Conservation (phyloP, 164 flowering plant genomes). For the Houttuynia cordata region DNA sequence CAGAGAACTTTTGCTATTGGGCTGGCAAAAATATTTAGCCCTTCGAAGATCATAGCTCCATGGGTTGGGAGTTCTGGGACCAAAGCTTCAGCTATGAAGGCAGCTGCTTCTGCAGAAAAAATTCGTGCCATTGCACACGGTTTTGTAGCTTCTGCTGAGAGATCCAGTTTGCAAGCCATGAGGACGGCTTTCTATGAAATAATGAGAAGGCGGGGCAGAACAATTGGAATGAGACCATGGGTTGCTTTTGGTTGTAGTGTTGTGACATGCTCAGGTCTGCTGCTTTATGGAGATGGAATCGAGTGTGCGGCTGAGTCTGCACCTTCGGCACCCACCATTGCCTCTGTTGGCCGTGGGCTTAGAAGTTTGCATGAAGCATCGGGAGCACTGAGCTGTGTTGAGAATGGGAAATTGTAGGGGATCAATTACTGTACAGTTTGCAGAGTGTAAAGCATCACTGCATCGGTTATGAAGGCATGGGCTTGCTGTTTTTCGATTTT, state of each 20-base stretch:
- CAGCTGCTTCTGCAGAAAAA: slow-evolving; percentile 64
- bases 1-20: slow-evolving; percentile 46
- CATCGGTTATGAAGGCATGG: slow-evolving; percentile 8
- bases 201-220: slow-evolving; percentile 56
- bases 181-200: slow-evolving; percentile 86
- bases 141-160: slow-evolving; percentile 67
- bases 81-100: slow-evolving; percentile 48
- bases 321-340: slow-evolving; percentile 72
- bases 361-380: slow-evolving; percentile 59
- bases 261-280: slow-evolving; percentile 62
- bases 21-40: slow-evolving; percentile 38
- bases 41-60: slow-evolving; percentile 50
- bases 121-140: slow-evolving; percentile 61
- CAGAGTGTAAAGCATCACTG: slow-evolving; percentile 34
- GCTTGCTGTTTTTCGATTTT: background rate
- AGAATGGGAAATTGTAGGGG: slow-evolving; percentile 41
- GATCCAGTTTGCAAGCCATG: slow-evolving; percentile 78
- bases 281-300: slow-evolving; percentile 76
- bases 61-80: slow-evolving; percentile 43
- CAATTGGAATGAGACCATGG: slow-evolving; percentile 57
- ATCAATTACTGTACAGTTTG: slow-evolving; percentile 49
- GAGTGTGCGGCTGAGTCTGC: slow-evolving; percentile 80
- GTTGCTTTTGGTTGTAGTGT: slow-evolving; percentile 79
- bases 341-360: slow-evolving; percentile 80
- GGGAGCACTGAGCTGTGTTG: slow-evolving; percentile 16